These are phyloP conservation scores for Rosa chinensis DNA, from an alignment of 306 rosid genomes.

Conservation along the genomic window DNA sequence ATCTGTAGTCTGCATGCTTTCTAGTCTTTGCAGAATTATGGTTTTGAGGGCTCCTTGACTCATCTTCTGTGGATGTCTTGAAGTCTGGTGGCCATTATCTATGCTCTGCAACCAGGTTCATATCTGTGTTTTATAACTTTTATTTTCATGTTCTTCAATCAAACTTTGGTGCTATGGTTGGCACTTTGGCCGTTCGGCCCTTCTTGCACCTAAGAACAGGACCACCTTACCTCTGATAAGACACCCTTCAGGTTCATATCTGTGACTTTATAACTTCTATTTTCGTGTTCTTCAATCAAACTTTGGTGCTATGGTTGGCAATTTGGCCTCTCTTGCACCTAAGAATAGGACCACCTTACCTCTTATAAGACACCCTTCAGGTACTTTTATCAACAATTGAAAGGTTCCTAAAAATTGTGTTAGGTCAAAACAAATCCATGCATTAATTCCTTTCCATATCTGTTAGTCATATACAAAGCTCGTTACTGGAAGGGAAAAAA, in stretches of 20 bases:
- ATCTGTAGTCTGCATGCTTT: background rate
- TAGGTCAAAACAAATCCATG: background rate
- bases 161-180: background rate
- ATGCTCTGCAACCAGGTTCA: conserved; percentile 7
- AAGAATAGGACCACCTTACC: background rate
- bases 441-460: background rate
- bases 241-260: background rate
- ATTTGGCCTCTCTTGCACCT: background rate
- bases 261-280: background rate
- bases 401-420: background rate
- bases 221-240: background rate
- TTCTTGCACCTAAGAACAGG: background rate
- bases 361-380: background rate
- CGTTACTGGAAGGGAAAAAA: background rate
- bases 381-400: background rate
- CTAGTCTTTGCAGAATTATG: conserved; percentile 3
- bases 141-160: background rate
- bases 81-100: background rate
- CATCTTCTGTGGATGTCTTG: conserved; percentile 6
- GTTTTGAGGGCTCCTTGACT: background rate
- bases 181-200: background rate
- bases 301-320: background rate
- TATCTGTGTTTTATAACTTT: background rate
- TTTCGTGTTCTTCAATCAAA: background rate
- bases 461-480: background rate